Conservation (phyloP, 257 asterid genomes). For the Lycium ferocissimum region DNA sequence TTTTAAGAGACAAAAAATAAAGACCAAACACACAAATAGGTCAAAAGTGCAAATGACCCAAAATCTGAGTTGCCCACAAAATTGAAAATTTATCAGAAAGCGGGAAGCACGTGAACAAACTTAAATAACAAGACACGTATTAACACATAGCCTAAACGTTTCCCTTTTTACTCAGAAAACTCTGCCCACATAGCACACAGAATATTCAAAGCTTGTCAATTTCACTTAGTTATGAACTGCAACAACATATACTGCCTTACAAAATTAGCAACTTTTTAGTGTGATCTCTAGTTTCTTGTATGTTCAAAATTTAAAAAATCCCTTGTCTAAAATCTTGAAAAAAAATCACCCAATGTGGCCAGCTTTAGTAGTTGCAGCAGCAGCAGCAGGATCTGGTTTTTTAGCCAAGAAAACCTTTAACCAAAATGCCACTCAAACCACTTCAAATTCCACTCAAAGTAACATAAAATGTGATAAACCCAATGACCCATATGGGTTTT, state of each 20-base stretch:
- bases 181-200: background rate
- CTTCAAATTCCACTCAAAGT: conserved; percentile 41
- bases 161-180: background rate
- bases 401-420: conserved; percentile 66
- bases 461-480: conserved; percentile 25
- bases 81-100: conserved; percentile 19
- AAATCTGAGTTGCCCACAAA: conserved; percentile 45
- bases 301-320: conserved; percentile 20
- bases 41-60: too few species aligned
- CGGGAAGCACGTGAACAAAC: conserved; percentile 43
- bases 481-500: too few species aligned
- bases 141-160: background rate
- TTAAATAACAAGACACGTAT: background rate
- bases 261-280: background rate
- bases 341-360: conserved; percentile 68
- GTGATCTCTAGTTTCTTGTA: conserved; percentile 9
- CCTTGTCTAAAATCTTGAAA: conserved; percentile 17
- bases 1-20: too few species aligned
- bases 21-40: too few species aligned
- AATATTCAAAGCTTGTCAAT: conserved; percentile 38
- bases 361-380: conserved; percentile 68
- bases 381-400: conserved; percentile 83
- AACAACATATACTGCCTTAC: background rate
- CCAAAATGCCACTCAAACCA: conserved; percentile 40
- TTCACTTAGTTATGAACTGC: background rate